Evolutionary conservation across 495 filamentous ascomycete genomes (phyloP), one percentile per base, ranked within the genome.

Genomic region (Darksidea phi): DNA sequence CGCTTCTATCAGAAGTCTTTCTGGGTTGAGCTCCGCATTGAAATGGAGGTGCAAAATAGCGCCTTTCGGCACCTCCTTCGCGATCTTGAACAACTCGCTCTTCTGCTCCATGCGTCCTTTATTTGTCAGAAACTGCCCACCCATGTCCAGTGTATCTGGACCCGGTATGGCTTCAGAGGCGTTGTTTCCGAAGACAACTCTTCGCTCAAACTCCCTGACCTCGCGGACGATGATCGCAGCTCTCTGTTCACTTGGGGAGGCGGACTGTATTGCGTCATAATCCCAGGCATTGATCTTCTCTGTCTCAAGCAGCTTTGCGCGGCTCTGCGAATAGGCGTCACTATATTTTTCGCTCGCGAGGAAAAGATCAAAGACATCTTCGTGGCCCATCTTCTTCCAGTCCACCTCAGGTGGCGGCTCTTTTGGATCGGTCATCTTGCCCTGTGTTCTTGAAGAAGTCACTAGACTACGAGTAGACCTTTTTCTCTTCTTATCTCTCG

Each of bases 61-160:
- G 0, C 73, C 73, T 64, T 75, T 75, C 0, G 73, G 73, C 57
- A 70, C 64, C 32, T 48, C 7, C 23, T 62, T 37, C 6, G 72
- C 59, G 34, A 75, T 71, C 7, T 57, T 10, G 55, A 62, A 74
- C 11, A 74, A 25, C 26, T 61, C 64, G 54, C 73, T 75, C 38
- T 53, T 0, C 20, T 56, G 18, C 38, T 73, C 67, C 11, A 75
- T 74, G 7, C 70, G 61, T 1, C 59, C 26, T 47, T 64, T 67
- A 52, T 75, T 75, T 17, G 66, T 70, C 11, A 75, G 61, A 46
- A 75, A 75, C 25, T 71, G 72, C 6, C 73, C 73, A 21, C 73
- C 73, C 73, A 75, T 74, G 46, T 75, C 73, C 13, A 58, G 55
- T 0, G 72, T 73, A 15, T 63, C 21, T 0, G 55, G 50, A 0